Evolutionary conservation across 257 asterid genomes (phyloP).

Genomic region (Sherardia arvensis): DNA sequence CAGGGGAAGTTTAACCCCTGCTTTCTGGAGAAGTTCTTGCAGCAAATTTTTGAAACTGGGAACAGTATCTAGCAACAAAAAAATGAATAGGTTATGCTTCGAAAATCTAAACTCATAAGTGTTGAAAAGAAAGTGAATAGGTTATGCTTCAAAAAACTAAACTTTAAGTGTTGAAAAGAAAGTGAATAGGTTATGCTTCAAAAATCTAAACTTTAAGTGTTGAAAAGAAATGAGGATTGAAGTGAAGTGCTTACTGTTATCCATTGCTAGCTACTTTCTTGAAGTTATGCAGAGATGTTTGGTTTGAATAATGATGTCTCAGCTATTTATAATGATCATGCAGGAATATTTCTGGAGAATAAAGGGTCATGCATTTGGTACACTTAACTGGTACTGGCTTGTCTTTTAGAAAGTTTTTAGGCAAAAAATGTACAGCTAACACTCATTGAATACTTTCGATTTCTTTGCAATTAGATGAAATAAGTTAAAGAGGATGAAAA

Average conservation of each 20-base stretch:
- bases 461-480: no score
- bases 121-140: no score
- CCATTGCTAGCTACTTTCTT: constrained; percentile 1
- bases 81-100: neutral
- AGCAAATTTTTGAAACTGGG: constrained; percentile 17
- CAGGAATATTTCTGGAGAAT: neutral
- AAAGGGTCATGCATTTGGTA: neutral
- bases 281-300: neutral
- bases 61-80: constrained; percentile 10
- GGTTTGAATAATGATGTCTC: no score
- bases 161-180: no score
- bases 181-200: no score
- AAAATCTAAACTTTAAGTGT: no score
- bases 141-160: no score
- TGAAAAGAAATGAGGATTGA: neutral
- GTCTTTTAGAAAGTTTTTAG: no score
- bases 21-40: constrained; percentile 22
- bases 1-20: constrained; percentile 12
- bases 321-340: no score
- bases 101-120: neutral
- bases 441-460: neutral
- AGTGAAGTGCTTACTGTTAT: constrained; percentile 7
- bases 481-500: no score
- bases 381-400: neutral
- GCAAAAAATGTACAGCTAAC: neutral